phyloP scores from a whole-genome alignment of 805 yeast species.

The Candida vartiovaarae region DNA sequence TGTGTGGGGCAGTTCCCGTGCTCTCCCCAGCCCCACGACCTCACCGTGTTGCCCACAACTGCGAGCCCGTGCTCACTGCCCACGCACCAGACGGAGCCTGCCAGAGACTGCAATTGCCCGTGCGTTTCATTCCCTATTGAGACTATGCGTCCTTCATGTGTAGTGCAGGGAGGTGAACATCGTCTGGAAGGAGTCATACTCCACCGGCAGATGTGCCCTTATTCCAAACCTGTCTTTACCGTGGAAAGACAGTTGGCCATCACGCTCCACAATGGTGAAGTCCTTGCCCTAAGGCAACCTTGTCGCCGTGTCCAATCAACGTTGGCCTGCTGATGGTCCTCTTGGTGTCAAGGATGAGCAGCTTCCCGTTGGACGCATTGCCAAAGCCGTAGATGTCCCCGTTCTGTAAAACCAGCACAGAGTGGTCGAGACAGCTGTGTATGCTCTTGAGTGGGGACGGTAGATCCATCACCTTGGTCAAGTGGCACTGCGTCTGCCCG shows the following conservation, averaged over 20 bases:
- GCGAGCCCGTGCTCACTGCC: conserved; percentile 89
- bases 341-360: conserved; percentile 18
- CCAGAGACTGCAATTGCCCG: neutral
- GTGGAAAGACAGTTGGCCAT: conserved; percentile 17
- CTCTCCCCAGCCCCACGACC: conserved; percentile 98
- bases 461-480: too few species aligned
- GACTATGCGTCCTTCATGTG: neutral
- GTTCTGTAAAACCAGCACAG: conserved; percentile 31
- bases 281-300: conserved; percentile 47
- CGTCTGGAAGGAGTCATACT: conserved; percentile 27
- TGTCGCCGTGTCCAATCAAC: neutral
- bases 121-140: neutral
- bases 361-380: conserved; percentile 53
- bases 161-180: neutral
- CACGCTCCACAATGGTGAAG: conserved; percentile 36
- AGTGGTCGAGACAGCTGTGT: conserved; percentile 39
- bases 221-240: conserved; percentile 31
- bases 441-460: conserved; percentile 7
- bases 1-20: conserved; percentile 85
- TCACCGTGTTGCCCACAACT: conserved; percentile 27
- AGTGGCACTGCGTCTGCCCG: too few species aligned
- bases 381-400: conserved; percentile 63
- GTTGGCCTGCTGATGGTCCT: conserved; percentile 17
- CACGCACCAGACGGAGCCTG: conserved; percentile 27
- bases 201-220: neutral